phyloP scores from a whole-genome alignment of 352 stramenopile genomes.

The Globisporangium carolinianum region DNA sequence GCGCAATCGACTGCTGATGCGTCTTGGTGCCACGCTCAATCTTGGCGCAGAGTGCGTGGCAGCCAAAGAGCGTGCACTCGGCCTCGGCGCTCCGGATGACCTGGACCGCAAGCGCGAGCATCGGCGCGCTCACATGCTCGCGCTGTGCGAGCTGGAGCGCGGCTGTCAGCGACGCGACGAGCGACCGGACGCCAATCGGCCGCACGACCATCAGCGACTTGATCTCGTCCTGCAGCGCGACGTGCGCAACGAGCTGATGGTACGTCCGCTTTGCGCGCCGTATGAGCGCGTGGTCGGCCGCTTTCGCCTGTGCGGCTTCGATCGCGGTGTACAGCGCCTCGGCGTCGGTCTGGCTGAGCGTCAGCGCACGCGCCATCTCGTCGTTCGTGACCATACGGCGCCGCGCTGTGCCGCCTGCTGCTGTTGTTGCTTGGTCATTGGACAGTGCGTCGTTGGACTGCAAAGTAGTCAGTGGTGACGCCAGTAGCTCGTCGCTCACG shows the following conservation, averaged over 20 bases:
- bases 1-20: conserved; percentile 45
- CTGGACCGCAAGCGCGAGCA: conserved; percentile 51
- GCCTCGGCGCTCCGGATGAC: conserved; percentile 69
- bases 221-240: conserved; percentile 72
- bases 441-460: too few species aligned
- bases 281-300: conserved; percentile 45
- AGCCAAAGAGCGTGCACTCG: conserved; percentile 78
- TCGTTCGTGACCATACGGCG: conserved; percentile 25
- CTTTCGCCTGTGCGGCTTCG: conserved; percentile 54
- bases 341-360: conserved; percentile 55
- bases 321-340: conserved; percentile 74
- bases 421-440: neutral
- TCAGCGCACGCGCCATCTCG: conserved; percentile 38
- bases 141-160: conserved; percentile 38
- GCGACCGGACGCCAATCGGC: conserved; percentile 64
- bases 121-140: conserved; percentile 39
- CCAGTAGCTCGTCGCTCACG: neutral
- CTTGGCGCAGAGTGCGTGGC: conserved; percentile 50
- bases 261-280: conserved; percentile 52
- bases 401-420: neutral
- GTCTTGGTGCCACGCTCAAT: conserved; percentile 52
- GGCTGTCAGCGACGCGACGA: conserved; percentile 54
- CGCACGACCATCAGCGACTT: conserved; percentile 60
- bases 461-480: too few species aligned
- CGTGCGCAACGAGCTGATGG: conserved; percentile 59